Percentiles rank a stretch among this genome's conserved stretches.
Evolutionary conservation across 1,284 basidiomycete genomes (phyloP).

Genomic region (Vanrija humicola): DNA sequence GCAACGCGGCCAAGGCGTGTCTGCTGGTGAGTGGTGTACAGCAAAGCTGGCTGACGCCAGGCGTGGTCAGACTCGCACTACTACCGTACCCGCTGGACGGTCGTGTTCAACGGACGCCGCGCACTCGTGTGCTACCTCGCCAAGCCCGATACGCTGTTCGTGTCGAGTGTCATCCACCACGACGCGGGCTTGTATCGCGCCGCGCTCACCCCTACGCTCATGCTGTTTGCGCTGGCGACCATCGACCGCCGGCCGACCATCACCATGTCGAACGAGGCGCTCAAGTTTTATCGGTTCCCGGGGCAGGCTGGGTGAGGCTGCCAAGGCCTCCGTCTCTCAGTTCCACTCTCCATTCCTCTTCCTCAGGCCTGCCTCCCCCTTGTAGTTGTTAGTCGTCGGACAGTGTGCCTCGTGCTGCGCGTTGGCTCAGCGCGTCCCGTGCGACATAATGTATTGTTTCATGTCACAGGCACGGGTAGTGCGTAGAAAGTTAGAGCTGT

Average conservation of each 20-base stretch:
- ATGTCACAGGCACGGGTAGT: too few relatives aligned
- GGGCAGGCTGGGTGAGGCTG: too few relatives aligned
- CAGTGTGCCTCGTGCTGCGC: too few relatives aligned
- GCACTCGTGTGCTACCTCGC: constrained; percentile 11
- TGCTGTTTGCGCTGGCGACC: constrained; percentile 3
- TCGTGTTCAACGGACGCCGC: constrained; percentile 7
- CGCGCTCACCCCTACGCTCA: constrained; percentile 1
- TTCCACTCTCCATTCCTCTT: too few relatives aligned
- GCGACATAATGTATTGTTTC: too few relatives aligned
- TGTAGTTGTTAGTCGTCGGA: too few relatives aligned
- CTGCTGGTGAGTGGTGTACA: not conserved
- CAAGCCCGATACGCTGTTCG: constrained; percentile 8
- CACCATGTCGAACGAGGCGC: constrained; percentile 5
- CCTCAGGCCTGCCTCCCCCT: too few relatives aligned
- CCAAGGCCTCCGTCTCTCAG: too few relatives aligned
- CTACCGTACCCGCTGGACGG: constrained; percentile 10
- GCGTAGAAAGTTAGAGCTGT: too few relatives aligned
- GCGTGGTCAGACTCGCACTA: constrained; percentile 10
- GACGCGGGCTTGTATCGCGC: not conserved
- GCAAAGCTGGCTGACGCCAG: not conserved
- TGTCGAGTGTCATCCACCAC: constrained; percentile 1
- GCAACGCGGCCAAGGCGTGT: not conserved
- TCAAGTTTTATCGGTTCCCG: not conserved
- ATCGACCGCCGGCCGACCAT: constrained; percentile 5
- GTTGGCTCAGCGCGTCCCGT: too few relatives aligned